Evolutionary conservation across 768 basidiomycete genomes (phyloP).

Genomic region (Mycena vitilis): DNA sequence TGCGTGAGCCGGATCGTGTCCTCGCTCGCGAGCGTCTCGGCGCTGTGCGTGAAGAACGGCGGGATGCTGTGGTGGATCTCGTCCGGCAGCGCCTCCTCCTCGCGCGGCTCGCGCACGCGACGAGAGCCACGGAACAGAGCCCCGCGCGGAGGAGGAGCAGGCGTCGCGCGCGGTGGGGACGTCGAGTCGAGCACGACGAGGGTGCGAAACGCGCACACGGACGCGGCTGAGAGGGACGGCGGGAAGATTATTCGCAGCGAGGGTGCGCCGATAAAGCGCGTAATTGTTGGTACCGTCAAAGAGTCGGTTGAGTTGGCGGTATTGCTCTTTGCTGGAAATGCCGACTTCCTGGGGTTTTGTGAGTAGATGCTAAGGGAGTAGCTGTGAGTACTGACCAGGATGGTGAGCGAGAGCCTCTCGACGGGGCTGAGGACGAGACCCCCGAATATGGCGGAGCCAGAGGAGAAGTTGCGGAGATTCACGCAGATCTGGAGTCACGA

Average conservation of each 20-base stretch:
- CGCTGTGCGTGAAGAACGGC: slow-evolving; percentile 81
- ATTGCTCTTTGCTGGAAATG: slow-evolving; percentile 43
- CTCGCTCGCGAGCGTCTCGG: slow-evolving; percentile 83
- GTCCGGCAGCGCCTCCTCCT: slow-evolving; percentile 85
- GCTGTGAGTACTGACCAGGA: slow-evolving; percentile 44
- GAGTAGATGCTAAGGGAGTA: slow-evolving; percentile 1
- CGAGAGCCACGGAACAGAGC: slow-evolving; percentile 73
- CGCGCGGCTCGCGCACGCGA: slow-evolving; percentile 73
- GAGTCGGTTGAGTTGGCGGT: slow-evolving; percentile 44
- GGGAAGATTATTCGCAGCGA: slow-evolving; percentile 39
- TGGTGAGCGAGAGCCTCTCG: slow-evolving; percentile 49
- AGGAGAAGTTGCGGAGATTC: slow-evolving; percentile 58
- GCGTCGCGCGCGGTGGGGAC: slow-evolving; percentile 73
- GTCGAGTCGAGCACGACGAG: slow-evolving; percentile 92
- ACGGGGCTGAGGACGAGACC: slow-evolving; percentile 57
- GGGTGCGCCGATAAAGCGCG: slow-evolving; percentile 41
- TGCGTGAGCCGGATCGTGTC: slow-evolving; percentile 93
- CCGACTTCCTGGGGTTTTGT: slow-evolving; percentile 37
- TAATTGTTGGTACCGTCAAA: slow-evolving; percentile 45
- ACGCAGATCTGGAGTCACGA: slow-evolving; percentile 54
- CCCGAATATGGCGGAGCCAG: slow-evolving; percentile 52
- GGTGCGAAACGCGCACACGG: slow-evolving; percentile 79
- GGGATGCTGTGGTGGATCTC: slow-evolving; percentile 82
- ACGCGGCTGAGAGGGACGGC: slow-evolving; percentile 62
- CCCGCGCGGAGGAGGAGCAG: slow-evolving; percentile 65